Evolutionary conservation across 1,284 basidiomycete species (phyloP), one percentile per base, ranked within the genome.

Genomic region (Cystodermella granulosa): DNA sequence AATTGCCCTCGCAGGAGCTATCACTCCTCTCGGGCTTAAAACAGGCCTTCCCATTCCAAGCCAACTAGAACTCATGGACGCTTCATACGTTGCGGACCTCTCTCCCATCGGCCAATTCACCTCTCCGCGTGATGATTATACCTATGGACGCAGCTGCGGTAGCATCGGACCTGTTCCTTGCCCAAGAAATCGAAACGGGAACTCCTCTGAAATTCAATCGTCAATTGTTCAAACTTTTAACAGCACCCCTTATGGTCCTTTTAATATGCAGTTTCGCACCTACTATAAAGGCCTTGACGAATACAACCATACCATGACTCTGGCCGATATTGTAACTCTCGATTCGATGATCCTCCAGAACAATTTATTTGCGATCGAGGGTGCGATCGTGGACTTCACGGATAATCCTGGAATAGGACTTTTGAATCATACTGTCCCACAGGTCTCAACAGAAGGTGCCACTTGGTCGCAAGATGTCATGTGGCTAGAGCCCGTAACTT

Each of bases 1-100:
- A 20, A 52, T 51, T 17, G 49, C 46, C 13, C 17, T 53, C 15
- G 50, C 50, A 3, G 55, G 55, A 11, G 35, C 54, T 5, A 13
- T 55, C n/a, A 49, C 53, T 34, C 54, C 54, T 2, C 47, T 55
- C n/a, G 52, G 55, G 5, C 50, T 54, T 8, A 49, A 44, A 21
- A 13, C 31, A 5, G 54, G 55, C 1, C 44, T 51, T 2, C 22
- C 18, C 2, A 28, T 51, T 3, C 23, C 34, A 5, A n/a, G 42
- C 1, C 36, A 43, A 11, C 22, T 31, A 28, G 24, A 38, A 16
- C 42, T 21, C 2, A 35, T 43, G 7, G 23, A 42, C 3, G 54
- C 50, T 14, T 18, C 34, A 7, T 55, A 52, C 23, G 42, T 57
- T 14, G 38, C 37, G 11, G 52, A 55, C 34, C 45, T 41, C 3